Conservation (phyloP, 495 filamentous ascomycete species). For the Penicillium salamii region DNA sequence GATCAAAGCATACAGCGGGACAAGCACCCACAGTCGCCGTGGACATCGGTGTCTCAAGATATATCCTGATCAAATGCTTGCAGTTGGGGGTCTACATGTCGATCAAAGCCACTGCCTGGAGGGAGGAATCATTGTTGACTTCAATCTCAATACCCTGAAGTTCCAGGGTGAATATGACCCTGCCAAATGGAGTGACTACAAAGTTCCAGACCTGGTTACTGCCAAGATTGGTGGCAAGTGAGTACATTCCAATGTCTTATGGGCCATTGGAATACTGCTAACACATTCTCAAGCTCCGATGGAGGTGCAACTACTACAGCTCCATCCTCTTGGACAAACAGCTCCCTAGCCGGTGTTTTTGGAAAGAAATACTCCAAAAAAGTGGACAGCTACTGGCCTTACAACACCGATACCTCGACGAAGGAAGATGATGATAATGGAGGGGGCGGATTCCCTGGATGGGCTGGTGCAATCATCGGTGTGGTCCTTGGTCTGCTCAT, state of each 20-base stretch:
- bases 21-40: conserved; percentile 47
- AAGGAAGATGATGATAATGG: background rate
- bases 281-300: conserved; percentile 23
- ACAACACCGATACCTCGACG: conserved; percentile 19
- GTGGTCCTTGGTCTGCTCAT: conserved; percentile 63
- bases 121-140: conserved; percentile 55
- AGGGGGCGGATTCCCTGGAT: conserved; percentile 51
- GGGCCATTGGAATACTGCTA: background rate
- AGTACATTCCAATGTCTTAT: conserved; percentile 16
- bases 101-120: conserved; percentile 45
- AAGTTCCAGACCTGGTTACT: conserved; percentile 57
- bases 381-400: conserved; percentile 62
- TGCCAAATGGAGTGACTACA: conserved; percentile 51
- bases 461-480: conserved; percentile 63
- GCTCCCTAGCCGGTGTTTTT: conserved; percentile 53
- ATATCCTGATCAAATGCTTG: conserved; percentile 72
- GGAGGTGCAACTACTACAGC: conserved; percentile 59
- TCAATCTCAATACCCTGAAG: conserved; percentile 57
- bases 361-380: conserved; percentile 50
- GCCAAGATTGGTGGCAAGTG: conserved; percentile 60
- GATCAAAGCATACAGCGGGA: conserved; percentile 57
- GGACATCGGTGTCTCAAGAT: conserved; percentile 64
- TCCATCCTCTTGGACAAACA: conserved; percentile 50
- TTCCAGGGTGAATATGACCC: conserved; percentile 66
- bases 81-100: conserved; percentile 54